A percentile compares a stretch with the other conserved stretches of the same genome.
Conservation (phyloP, 169 alveolate genomes). For the Eimeria necatrix region DNA sequence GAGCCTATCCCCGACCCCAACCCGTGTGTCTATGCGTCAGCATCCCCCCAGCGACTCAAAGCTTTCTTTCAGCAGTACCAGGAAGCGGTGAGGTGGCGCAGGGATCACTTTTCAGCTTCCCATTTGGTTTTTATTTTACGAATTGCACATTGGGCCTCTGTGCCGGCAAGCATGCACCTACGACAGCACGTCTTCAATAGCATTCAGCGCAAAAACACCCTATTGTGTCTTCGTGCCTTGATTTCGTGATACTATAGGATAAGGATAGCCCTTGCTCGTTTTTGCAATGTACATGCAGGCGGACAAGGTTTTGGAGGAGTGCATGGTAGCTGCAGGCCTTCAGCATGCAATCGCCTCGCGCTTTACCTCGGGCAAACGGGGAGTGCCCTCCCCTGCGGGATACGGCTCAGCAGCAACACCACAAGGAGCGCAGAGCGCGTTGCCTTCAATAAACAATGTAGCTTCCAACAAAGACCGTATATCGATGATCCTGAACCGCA, state of each 20-base stretch:
- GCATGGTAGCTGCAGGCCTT: slow-evolving; percentile 79
- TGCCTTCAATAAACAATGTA: slow-evolving; percentile 6
- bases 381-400: slow-evolving; percentile 16
- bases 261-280: background rate
- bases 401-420: slow-evolving; percentile 29
- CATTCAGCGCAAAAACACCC: too few relatives aligned
- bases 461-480: slow-evolving; percentile 47
- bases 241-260: too few relatives aligned
- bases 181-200: too few relatives aligned
- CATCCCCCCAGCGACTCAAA: slow-evolving; percentile 81
- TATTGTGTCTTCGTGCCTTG: too few relatives aligned
- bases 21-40: slow-evolving; percentile 72
- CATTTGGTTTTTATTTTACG: too few relatives aligned
- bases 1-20: slow-evolving; percentile 74
- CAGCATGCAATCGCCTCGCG: slow-evolving; percentile 80
- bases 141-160: too few relatives aligned
- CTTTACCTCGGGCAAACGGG: slow-evolving; percentile 27
- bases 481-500: slow-evolving; percentile 63
- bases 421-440: slow-evolving; percentile 8
- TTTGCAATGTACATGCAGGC: slow-evolving; percentile 52
- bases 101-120: background rate
- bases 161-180: too few relatives aligned
- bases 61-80: slow-evolving; percentile 80
- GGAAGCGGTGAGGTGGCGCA: slow-evolving; percentile 52
- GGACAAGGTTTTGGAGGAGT: slow-evolving; percentile 72